Evolutionary conservation across 2,329 filamentous ascomycete species (phyloP), one percentile per base, ranked within the genome.

Genomic region (Ophiocordyceps camponoti-rufipedis): DNA sequence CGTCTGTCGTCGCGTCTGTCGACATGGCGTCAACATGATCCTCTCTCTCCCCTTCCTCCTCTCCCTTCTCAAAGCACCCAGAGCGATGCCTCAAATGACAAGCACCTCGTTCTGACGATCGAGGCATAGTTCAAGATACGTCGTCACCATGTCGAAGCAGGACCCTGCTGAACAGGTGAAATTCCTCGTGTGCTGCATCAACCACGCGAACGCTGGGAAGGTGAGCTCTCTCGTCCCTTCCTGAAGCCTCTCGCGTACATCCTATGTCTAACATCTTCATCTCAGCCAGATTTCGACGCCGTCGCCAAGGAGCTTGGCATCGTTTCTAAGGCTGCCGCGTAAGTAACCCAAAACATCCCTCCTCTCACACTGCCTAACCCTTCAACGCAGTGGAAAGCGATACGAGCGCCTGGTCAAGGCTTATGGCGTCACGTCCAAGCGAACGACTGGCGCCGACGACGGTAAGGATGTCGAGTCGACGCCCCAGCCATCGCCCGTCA

Each of bases 311-410:
- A 83, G 53, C 74, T 78, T 40, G 62, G 59, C 19, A 80, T 85
- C 35, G 68, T 79, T 32, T 68, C 63, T 58, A 82, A 81, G 60
- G 78, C 72, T 13, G 81, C 81, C 19, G 80, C 80, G 81, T 85
- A 70, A 69, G 80, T 72, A 16, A 10, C 12, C 12, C 3, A 23
- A 19, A 1, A 35, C 35, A 32, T 31, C 5, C 32, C 32, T 31
- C 35, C 38, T 19, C 44, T 14, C 3, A 5, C 16, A n/a, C 41
- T 45, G 3, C 33, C 29, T 13, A 4, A 33, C 10, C 28, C 10
- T 43, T 23, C 23, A 35, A 14, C 31, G 31, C 54, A 83, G 80
- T 1, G 72, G 77, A 50, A 83, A 83, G 61, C 67, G 79, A 52
- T 83, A 80, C 54, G 75, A 80, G 58, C 72, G 79, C 31, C 68